A percentile compares a stretch with the other conserved stretches of the same genome.
Evolutionary conservation across 331 rosid genomes (phyloP).

Genomic region (Pyracantha coccinea): DNA sequence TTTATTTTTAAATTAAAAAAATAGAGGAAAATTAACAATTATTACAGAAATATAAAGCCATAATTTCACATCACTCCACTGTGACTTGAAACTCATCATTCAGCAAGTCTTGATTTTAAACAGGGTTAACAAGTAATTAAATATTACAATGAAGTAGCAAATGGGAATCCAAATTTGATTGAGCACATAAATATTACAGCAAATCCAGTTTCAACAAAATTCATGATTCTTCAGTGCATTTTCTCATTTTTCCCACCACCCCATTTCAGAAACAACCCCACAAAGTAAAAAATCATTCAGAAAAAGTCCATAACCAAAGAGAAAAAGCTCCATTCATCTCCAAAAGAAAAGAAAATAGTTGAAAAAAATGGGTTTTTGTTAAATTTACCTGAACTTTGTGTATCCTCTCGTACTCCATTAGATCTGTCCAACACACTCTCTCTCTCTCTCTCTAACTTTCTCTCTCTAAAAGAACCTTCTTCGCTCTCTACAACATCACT

Average conservation of each 20-base stretch:
- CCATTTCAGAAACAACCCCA: neutral
- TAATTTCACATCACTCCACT: neutral
- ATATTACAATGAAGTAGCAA: neutral
- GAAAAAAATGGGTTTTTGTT: neutral
- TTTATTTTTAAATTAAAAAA: neutral
- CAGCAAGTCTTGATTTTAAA: neutral
- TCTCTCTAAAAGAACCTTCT: neutral
- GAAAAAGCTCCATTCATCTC: neutral
- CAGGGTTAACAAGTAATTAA: neutral
- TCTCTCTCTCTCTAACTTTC: neutral
- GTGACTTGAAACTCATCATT: neutral
- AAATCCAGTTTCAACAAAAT: neutral
- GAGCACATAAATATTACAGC: neutral
- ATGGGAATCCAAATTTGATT: neutral
- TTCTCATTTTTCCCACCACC: neutral
- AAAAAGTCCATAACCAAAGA: neutral
- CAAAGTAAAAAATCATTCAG: neutral
- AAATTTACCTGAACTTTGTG: slow-evolving; percentile 73
- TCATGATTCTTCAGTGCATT: neutral
- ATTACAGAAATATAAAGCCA: neutral
- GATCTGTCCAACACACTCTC: slow-evolving; percentile 29
- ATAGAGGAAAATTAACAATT: neutral
- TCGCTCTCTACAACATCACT: slow-evolving; percentile 4
- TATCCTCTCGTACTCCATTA: slow-evolving; percentile 94
- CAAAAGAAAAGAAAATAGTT: neutral